phyloP scores from a whole-genome alignment of 2,329 filamentous ascomycete genomes.

The Trichoderma sp. region DNA sequence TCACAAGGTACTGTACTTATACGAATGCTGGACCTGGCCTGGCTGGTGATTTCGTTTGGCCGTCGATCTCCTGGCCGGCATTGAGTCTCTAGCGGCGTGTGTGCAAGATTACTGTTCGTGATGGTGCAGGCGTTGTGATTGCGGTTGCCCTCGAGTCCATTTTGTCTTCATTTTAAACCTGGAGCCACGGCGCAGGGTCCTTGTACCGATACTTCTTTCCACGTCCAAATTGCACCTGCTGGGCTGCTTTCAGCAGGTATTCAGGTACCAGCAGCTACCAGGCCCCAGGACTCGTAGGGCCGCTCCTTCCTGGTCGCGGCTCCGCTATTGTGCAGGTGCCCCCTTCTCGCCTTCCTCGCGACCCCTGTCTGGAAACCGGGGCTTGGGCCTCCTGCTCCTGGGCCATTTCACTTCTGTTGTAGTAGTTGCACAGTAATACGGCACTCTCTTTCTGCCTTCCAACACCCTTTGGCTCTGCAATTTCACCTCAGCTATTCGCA shows the following conservation, averaged over 20 bases:
- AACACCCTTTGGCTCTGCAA: slow-evolving; percentile 22
- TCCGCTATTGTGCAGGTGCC: slow-evolving; percentile 21
- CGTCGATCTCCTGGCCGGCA: slow-evolving; percentile 18
- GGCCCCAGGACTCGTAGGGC: slow-evolving; percentile 13
- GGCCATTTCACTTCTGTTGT: slow-evolving; percentile 22
- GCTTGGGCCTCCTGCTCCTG: slow-evolving; percentile 24
- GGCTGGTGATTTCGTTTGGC: slow-evolving; percentile 11
- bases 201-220: slow-evolving; percentile 7
- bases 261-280: background rate
- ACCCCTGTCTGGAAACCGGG: slow-evolving; percentile 22
- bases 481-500: background rate
- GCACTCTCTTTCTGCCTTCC: background rate
- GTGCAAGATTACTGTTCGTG: slow-evolving; percentile 22
- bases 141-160: slow-evolving; percentile 1
- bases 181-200: slow-evolving; percentile 3
- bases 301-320: slow-evolving; percentile 17
- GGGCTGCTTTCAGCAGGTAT: background rate
- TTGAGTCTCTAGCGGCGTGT: slow-evolving; percentile 2
- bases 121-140: slow-evolving; percentile 4
- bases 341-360: slow-evolving; percentile 24
- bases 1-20: background rate
- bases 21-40: background rate
- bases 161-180: slow-evolving; percentile 12
- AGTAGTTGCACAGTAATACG: too few species aligned
- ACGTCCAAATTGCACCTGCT: background rate